Evolutionary conservation across 768 basidiomycete species (phyloP).

Genomic region (Mycena rebaudengoi): DNA sequence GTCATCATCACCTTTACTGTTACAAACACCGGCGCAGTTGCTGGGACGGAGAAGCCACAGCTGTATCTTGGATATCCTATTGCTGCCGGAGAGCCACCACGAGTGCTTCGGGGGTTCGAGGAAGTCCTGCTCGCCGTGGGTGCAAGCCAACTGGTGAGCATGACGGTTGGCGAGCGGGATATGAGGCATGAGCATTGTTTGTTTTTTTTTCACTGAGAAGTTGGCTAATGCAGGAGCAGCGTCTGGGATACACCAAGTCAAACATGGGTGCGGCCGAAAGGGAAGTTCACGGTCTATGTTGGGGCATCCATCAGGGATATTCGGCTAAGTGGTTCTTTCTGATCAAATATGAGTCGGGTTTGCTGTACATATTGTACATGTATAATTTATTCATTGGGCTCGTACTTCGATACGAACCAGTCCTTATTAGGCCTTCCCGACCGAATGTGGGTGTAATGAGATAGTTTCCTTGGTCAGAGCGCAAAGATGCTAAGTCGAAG

Average conservation of each 20-base stretch:
- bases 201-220: neutral
- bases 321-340: slow-evolving; percentile 46
- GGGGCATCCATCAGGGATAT: slow-evolving; percentile 63
- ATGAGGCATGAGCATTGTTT: slow-evolving; percentile 50
- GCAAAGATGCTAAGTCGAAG: too few relatives aligned
- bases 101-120: slow-evolving; percentile 61
- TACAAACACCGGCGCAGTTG: slow-evolving; percentile 55
- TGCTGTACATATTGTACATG: too few relatives aligned
- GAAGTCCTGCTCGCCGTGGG: slow-evolving; percentile 50
- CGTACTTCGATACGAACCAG: too few relatives aligned
- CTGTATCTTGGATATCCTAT: slow-evolving; percentile 60
- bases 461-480: too few relatives aligned
- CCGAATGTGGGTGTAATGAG: too few relatives aligned
- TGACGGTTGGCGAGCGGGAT: slow-evolving; percentile 50
- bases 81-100: slow-evolving; percentile 57
- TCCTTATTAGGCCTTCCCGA: too few relatives aligned
- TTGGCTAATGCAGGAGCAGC: slow-evolving; percentile 27
- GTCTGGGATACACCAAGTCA: slow-evolving; percentile 65
- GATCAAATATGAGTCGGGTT: too few relatives aligned
- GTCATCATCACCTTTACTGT: slow-evolving; percentile 53
- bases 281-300: slow-evolving; percentile 60
- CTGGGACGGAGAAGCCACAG: slow-evolving; percentile 63
- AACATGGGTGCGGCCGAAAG: slow-evolving; percentile 57
- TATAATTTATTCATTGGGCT: too few relatives aligned
- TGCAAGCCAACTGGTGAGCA: slow-evolving; percentile 43